phyloP scores from a whole-genome alignment of 2,329 filamentous ascomycete species.

The Colletotrichum sp. region DNA sequence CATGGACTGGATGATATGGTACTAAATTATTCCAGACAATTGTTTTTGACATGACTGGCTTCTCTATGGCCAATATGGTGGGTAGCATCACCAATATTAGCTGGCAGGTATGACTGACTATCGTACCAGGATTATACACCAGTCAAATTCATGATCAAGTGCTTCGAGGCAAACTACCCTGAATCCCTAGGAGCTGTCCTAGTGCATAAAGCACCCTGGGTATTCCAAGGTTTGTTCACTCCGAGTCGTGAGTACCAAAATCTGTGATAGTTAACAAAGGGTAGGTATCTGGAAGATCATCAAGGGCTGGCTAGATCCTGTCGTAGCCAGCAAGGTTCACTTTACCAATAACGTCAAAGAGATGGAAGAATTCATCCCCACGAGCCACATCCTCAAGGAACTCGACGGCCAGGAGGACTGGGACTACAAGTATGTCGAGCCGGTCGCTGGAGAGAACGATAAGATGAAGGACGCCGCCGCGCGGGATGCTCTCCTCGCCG shows the following conservation, averaged over 20 bases:
- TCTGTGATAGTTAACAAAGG: not conserved
- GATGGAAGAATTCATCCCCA: conserved; percentile 76
- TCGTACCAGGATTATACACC: conserved; percentile 79
- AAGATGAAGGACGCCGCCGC: conserved; percentile 70
- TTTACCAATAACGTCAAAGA: conserved; percentile 87
- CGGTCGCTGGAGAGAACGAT: conserved; percentile 76
- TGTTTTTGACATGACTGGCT: conserved; percentile 94
- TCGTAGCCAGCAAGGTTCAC: conserved; percentile 92
- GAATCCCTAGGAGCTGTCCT: conserved; percentile 89
- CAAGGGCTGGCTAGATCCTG: conserved; percentile 93
- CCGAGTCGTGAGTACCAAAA: not conserved
- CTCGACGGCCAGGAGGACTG: conserved; percentile 87
- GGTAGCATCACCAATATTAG: conserved; percentile 23
- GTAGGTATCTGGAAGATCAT: conserved; percentile 95
- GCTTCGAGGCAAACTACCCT: conserved; percentile 98
- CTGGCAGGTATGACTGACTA: conserved; percentile 21
- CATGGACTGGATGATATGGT: too few relatives aligned
- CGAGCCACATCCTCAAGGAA: conserved; percentile 76
- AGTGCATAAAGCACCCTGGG: conserved; percentile 95
- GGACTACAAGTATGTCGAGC: conserved; percentile 83
- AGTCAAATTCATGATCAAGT: conserved; percentile 99
- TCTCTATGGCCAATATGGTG: conserved; percentile 94
- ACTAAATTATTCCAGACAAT: conserved; percentile 66
- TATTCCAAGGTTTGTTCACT: conserved; percentile 78
- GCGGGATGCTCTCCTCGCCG: conserved; percentile 66